Base-by-base conservation (phyloP, 768 basidiomycete genomes). In the Suillus clintonianus region DNA sequence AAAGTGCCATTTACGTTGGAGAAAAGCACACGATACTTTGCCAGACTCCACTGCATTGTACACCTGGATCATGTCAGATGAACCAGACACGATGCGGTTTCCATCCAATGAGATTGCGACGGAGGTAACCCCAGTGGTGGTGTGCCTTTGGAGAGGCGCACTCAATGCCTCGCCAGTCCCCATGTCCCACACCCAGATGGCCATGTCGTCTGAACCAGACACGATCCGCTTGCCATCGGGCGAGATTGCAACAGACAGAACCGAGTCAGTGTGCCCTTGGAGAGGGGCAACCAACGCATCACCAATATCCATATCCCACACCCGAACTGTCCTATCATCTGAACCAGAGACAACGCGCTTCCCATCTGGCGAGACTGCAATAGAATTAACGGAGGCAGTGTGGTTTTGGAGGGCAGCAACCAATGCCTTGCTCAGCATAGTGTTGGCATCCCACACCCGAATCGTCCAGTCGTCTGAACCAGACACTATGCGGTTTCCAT, bases 161-260 rank as follows among this genome's bases (percentile, higher is more conserved):
- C n/a, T n/a, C n/a, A n/a, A n/a, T n/a, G n/a, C 7, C 22, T 32
- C 19, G 3, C 58, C 58, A 8, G 19, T 59, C 39, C 32, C 42
- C 13, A 34, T 19, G 3, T 59, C 27, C 58, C 58, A 59, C 32
- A 59, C 11, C 19, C 24, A 17, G 22, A 59, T 59, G 19, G 42
- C 45, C 10, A 9, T 15, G 22, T 59, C 42, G 9, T 27, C 6
- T 13, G 62, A 68, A 47, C 62, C 60, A 22, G 60, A 54, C 11
- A 54, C 37, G 9, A 59, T 5, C 54, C 42, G 24, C 13, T 41
- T 24, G 24, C 37, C 39, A 50, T 70, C 68, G 10, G 59, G 62
- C 0, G 68, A 69, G 60, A 69, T 61, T 22, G 68, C 50, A 5
- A 67, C 51, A 0, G 68, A 56, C 3, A 0, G 15, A 10, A 68